Evolutionary conservation across 2,329 filamentous ascomycete genomes (phyloP).

Genomic region (Harringtonia lauricola): DNA sequence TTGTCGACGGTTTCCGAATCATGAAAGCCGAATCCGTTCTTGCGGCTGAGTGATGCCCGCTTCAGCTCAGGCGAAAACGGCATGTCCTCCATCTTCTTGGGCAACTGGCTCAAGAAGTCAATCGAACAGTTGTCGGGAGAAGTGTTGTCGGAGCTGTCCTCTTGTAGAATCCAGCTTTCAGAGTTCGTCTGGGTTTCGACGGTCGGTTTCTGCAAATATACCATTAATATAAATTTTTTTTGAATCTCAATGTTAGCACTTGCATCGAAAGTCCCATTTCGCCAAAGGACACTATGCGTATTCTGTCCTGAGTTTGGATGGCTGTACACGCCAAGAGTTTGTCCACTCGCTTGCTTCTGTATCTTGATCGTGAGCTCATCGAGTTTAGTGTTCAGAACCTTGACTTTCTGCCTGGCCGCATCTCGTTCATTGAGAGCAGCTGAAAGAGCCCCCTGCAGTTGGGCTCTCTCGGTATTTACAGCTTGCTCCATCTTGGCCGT

Average conservation of each 20-base stretch:
- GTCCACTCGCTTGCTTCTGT: background rate
- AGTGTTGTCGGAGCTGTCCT: too few relatives aligned
- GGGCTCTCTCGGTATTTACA: constrained; percentile 7
- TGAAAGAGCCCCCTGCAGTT: constrained; percentile 7
- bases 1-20: background rate
- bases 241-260: too few relatives aligned
- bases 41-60: too few relatives aligned
- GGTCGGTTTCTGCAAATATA: too few relatives aligned
- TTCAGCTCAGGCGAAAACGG: constrained; percentile 6
- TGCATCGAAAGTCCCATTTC: too few relatives aligned
- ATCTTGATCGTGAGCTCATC: constrained; percentile 1
- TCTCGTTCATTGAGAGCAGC: constrained; percentile 9
- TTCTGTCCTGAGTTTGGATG: too few relatives aligned
- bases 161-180: too few relatives aligned
- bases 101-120: constrained; percentile 4
- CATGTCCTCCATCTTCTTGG: constrained; percentile 9
- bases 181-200: too few relatives aligned
- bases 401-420: constrained; percentile 6
- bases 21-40: background rate
- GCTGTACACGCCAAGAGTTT: background rate
- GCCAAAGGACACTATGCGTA: too few relatives aligned
- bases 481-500: constrained; percentile 9
- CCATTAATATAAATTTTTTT: too few relatives aligned
- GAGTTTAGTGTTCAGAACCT: constrained; percentile 5
- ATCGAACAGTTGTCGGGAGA: background rate